Percentiles rank a stretch among this genome's conserved stretches.
phyloP scores from a whole-genome alignment of 2,329 filamentous ascomycete genomes.

The Graphium sp. region DNA sequence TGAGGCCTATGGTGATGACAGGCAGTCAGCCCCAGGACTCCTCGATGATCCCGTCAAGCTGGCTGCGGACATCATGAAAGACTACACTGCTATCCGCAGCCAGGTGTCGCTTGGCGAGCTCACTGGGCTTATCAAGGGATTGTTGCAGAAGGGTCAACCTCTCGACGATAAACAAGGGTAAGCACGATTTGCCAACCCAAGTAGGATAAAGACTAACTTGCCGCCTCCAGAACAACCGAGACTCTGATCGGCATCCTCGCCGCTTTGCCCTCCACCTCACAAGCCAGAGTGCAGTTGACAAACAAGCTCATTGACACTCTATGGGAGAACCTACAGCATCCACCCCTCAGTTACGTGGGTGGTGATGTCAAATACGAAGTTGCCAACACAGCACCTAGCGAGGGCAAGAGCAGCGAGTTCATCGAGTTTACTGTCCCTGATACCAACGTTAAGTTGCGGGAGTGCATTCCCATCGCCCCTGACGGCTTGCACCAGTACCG shows the following conservation, averaged over 20 bases:
- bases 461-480: slow-evolving; percentile 16
- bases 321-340: slow-evolving; percentile 37
- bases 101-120: slow-evolving; percentile 13
- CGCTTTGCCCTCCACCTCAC: slow-evolving; percentile 16
- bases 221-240: slow-evolving; percentile 16
- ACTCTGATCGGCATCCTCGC: slow-evolving; percentile 21
- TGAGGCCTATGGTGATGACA: slow-evolving; percentile 15
- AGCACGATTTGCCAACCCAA: slow-evolving; percentile 2
- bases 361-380: slow-evolving; percentile 21
- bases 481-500: slow-evolving; percentile 17
- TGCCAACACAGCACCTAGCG: slow-evolving; percentile 13
- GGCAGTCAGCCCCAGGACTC: slow-evolving; percentile 10
- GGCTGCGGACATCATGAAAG: slow-evolving; percentile 15
- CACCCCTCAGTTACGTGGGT: slow-evolving; percentile 26
- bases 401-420: slow-evolving; percentile 12
- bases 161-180: slow-evolving; percentile 39
- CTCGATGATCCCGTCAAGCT: slow-evolving; percentile 16
- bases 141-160: slow-evolving; percentile 25
- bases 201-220: slow-evolving; percentile 6
- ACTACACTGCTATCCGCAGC: slow-evolving; percentile 11
- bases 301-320: slow-evolving; percentile 32
- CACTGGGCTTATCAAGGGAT: slow-evolving; percentile 13
- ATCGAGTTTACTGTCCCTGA: slow-evolving; percentile 22
- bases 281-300: slow-evolving; percentile 19
- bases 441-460: slow-evolving; percentile 17